Conservation (phyloP, 192 early-diverging fungal genomes). For the Coemansia sp. region DNA sequence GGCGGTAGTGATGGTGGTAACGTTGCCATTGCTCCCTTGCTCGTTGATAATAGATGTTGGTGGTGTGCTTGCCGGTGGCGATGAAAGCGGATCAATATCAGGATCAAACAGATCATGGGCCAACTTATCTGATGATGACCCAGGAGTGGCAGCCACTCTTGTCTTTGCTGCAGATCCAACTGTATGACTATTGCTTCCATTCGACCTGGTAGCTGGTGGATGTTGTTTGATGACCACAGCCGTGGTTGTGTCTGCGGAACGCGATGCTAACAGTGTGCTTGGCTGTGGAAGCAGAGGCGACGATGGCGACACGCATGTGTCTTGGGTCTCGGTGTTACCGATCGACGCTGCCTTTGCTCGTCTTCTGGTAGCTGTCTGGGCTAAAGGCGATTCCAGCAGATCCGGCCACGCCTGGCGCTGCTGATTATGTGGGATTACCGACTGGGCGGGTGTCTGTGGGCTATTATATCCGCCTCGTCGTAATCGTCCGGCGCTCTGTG, state of each 20-base stretch:
- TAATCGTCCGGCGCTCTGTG: constrained; percentile 7
- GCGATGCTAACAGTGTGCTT: constrained; percentile 11
- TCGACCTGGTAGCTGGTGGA: background rate
- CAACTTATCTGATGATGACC: background rate
- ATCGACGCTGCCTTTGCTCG: constrained; percentile 10
- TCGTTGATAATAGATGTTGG: background rate
- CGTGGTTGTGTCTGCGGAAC: constrained; percentile 1
- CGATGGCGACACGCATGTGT: constrained; percentile 2
- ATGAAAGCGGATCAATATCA: constrained; percentile 4
- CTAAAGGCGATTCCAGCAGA: constrained; percentile 11
- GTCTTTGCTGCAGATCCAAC: background rate
- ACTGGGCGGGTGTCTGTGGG: background rate
- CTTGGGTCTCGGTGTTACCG: background rate
- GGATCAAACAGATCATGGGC: constrained; percentile 1
- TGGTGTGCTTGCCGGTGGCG: constrained; percentile 1
- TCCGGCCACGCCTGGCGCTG: constrained; percentile 1
- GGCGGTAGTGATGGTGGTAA: no score
- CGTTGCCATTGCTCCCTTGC: no score
- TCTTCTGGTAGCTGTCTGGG: constrained; percentile 3
- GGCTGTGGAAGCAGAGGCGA: constrained; percentile 13
- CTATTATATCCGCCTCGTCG: background rate
- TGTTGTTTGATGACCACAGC: background rate
- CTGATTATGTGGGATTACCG: background rate
- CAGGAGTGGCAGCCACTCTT: background rate
- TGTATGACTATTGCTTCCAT: background rate